Evolutionary conservation across 768 basidiomycete genomes (phyloP).

Genomic region (Butyriboletus loyo): DNA sequence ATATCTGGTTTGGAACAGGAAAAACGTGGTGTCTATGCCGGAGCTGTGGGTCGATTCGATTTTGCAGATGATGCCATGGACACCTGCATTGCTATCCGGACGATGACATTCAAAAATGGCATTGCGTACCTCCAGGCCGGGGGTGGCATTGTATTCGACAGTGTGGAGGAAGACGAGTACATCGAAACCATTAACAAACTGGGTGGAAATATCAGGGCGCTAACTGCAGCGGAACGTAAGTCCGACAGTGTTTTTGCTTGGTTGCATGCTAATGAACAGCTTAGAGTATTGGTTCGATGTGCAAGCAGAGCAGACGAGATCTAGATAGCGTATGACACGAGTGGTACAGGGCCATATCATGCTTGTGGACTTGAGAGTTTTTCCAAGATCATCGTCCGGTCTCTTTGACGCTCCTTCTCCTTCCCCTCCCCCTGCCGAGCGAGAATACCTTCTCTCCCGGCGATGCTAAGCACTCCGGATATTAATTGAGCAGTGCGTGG

Average conservation of each 20-base stretch:
- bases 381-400: slow-evolving; percentile 26
- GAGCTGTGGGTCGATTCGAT: slow-evolving; percentile 97
- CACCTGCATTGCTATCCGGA: slow-evolving; percentile 97
- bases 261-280: slow-evolving; percentile 19
- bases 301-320: slow-evolving; percentile 44
- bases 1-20: slow-evolving; percentile 84
- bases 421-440: slow-evolving; percentile 35
- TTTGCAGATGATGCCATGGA: slow-evolving; percentile 95
- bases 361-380: slow-evolving; percentile 16
- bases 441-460: slow-evolving; percentile 72
- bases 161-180: slow-evolving; percentile 97
- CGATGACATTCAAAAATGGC: slow-evolving; percentile 95
- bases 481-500: slow-evolving; percentile 88
- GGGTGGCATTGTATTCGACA: slow-evolving; percentile 96
- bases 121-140: slow-evolving; percentile 92
- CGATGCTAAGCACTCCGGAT: slow-evolving; percentile 85
- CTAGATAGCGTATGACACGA: slow-evolving; percentile 22
- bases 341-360: slow-evolving; percentile 12
- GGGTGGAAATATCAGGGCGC: slow-evolving; percentile 77
- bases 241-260: slow-evolving; percentile 14
- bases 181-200: slow-evolving; percentile 95
- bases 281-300: slow-evolving; percentile 70
- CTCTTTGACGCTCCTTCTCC: slow-evolving; percentile 21
- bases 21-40: slow-evolving; percentile 91
- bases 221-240: slow-evolving; percentile 88